Conservation (phyloP, 331 rosid species). For the Malus hybrid region DNA sequence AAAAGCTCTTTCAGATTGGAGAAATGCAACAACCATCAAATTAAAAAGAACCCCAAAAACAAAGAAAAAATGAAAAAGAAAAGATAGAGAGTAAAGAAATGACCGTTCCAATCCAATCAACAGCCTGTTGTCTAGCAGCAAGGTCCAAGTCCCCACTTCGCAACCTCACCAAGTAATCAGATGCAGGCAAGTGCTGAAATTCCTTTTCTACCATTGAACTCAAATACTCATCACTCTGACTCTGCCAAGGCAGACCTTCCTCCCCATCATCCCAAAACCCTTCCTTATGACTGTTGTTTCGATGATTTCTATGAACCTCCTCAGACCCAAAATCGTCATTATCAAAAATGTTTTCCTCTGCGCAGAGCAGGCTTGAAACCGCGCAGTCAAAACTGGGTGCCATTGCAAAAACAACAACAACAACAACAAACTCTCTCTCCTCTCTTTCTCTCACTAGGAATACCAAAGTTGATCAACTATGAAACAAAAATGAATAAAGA, state of each 20-base stretch:
- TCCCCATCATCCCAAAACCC: slow-evolving; percentile 12
- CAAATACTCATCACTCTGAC: slow-evolving; percentile 68
- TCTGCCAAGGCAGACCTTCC: slow-evolving; percentile 50
- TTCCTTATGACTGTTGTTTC: slow-evolving; percentile 15
- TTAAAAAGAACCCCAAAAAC: background rate
- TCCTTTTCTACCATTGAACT: slow-evolving; percentile 60
- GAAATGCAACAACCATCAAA: background rate
- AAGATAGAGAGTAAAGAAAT: slow-evolving; percentile 5
- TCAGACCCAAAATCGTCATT: slow-evolving; percentile 37
- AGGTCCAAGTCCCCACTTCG: slow-evolving; percentile 61
- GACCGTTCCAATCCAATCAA: slow-evolving; percentile 91
- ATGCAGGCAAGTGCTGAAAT: slow-evolving; percentile 42
- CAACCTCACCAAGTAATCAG: slow-evolving; percentile 50
- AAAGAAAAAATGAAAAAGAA: background rate
- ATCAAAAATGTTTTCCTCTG: slow-evolving; percentile 62
- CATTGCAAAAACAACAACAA: slow-evolving; percentile 15
- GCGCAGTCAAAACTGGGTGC: slow-evolving; percentile 73
- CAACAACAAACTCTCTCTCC: background rate
- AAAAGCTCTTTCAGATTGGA: background rate
- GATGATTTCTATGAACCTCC: slow-evolving; percentile 30
- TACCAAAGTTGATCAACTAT: background rate
- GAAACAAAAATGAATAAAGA: background rate
- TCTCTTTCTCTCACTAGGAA: background rate
- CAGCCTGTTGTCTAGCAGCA: slow-evolving; percentile 58
- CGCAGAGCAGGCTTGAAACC: slow-evolving; percentile 72